Base-by-base conservation (phyloP, 2,329 filamentous ascomycete genomes). In the Colletotrichum tabaci region DNA sequence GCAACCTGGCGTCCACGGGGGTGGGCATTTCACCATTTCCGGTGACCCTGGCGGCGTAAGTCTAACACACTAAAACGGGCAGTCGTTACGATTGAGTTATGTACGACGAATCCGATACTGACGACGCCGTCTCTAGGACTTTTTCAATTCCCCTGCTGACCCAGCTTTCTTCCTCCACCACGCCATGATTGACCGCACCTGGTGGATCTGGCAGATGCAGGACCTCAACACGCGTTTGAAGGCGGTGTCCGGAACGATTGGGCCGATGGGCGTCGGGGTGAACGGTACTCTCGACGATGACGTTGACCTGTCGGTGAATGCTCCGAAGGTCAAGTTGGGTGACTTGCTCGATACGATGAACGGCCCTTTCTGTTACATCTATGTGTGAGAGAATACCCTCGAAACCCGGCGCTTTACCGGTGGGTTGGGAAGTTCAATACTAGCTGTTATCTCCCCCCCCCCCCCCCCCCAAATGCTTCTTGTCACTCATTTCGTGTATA, bases 21-120 rank as follows among this genome's bases (percentile, higher is more conserved):
- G 77, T 0, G 82, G 82, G 0, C 83, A 85, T 72, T 83, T 80
- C 71, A 79, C 79, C n/a, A 77, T 84, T 1, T 78, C 79, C 5
- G 81, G 81, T 21, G 80, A 82, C 55, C 80, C 80, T 1, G 81
- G 77, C 26, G 68, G 68, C 30, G 67, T 70, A 61, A 18, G 67
- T 57, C 13, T n/a, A 26, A 13, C 3, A 15, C 13, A 23, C 9
- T 3, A 15, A 23, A 23, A 26, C 26, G 26, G 26, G 26, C 26
- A 26, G 26, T 26, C 26, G 26, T 26, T 26, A 26, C 26, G 26
- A 26, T 26, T 26, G 26, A 35, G 16, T 2, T 2, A 2, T 18
- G 6, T 26, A 30, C 12, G 26, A 16, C 4, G 4, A 52, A 1
- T 5, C 49, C 23, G 23, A 52, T 15, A 16, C 13, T 26, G 21